Evolutionary conservation across 441 rosid species (phyloP).

Genomic region (Biscutella laevigata): DNA sequence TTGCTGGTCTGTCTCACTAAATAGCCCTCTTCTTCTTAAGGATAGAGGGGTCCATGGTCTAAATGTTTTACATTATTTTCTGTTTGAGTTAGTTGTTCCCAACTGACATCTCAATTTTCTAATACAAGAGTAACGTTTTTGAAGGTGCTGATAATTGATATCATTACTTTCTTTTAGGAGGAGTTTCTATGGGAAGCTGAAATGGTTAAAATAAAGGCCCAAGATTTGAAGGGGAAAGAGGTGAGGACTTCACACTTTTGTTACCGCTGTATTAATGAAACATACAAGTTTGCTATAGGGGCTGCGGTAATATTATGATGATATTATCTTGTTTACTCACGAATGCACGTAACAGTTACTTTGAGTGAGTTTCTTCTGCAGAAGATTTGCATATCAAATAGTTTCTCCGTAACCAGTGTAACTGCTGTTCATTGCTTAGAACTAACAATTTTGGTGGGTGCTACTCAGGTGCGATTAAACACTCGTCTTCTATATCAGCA

Average conservation of each 20-base stretch:
- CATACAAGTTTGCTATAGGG: constrained; percentile 2
- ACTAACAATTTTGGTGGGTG: constrained; percentile 19
- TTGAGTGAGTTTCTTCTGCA: constrained; percentile 1
- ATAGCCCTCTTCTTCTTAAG: not conserved
- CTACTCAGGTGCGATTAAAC: constrained; percentile 89
- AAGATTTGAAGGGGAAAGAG: constrained; percentile 99
- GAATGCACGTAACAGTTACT: constrained; percentile 8
- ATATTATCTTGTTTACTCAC: constrained; percentile 9
- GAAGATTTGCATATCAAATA: constrained; percentile 2
- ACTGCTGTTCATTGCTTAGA: constrained; percentile 18
- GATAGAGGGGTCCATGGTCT: constrained; percentile 1
- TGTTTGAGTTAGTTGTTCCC: not conserved
- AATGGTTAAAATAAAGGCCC: constrained; percentile 97
- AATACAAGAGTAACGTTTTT: constrained; percentile 2
- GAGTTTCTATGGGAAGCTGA: constrained; percentile 98
- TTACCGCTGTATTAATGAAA: constrained; percentile 3
- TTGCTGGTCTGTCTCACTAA: constrained; percentile 11
- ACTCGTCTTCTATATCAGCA: constrained; percentile 99
- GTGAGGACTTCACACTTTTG: constrained; percentile 36
- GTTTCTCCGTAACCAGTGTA: constrained; percentile 11
- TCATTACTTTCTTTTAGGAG: constrained; percentile 48
- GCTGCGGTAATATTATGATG: not conserved
- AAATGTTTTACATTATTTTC: not conserved
- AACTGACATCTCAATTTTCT: constrained; percentile 6
- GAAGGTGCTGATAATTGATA: constrained; percentile 6